phyloP scores from a whole-genome alignment of 192 early-diverging fungal species.

The Rhizoclosmatium globosum region DNA sequence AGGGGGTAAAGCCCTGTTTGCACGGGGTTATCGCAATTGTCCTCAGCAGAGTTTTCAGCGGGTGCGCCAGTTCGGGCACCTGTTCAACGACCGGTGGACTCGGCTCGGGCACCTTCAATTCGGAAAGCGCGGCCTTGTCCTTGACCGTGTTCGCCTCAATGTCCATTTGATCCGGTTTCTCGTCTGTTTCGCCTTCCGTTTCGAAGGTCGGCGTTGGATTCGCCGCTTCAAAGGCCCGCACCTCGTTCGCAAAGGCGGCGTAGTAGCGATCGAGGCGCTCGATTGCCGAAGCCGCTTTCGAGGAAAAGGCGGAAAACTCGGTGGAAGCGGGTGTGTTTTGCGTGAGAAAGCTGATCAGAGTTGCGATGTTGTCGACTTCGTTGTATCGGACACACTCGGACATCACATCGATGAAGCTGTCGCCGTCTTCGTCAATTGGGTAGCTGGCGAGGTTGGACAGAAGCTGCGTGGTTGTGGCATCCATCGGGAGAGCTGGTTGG shows the following conservation, averaged over 20 bases:
- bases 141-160: not conserved
- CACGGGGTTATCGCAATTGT: slow-evolving; percentile 22
- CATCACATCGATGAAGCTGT: slow-evolving; percentile 58
- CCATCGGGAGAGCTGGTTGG: not conserved
- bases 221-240: not conserved
- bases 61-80: not conserved
- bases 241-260: not conserved
- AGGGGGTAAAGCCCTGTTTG: slow-evolving; percentile 61
- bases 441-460: not conserved
- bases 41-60: slow-evolving; percentile 44
- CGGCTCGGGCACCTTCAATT: not conserved
- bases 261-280: slow-evolving; percentile 13
- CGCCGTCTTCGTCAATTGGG: slow-evolving; percentile 20
- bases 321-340: not conserved
- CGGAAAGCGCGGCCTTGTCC: not conserved
- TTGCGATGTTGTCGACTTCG: slow-evolving; percentile 74
- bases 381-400: slow-evolving; percentile 77
- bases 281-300: not conserved
- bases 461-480: not conserved
- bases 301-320: not conserved
- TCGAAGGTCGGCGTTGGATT: not conserved
- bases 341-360: slow-evolving; percentile 39
- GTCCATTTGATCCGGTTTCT: not conserved
- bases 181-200: not conserved
- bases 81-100: slow-evolving; percentile 19